Base-by-base conservation (phyloP, 73 alveolate genomes). In the Tetrahymena elliotti region DNA sequence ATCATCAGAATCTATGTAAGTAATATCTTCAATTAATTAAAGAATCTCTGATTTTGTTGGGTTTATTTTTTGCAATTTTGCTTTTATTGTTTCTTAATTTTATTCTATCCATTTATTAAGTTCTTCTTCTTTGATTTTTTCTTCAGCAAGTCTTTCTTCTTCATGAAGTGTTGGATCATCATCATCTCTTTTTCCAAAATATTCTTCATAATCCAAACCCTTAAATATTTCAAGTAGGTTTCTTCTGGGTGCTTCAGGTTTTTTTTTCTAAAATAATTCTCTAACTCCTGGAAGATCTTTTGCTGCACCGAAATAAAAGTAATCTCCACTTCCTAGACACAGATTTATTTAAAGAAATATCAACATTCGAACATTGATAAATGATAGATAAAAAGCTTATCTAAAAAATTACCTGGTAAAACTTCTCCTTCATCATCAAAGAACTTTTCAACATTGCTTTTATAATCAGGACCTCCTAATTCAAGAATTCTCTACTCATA, bases 401-500 rank as follows among this genome's bases (percentile, higher is more conserved):
- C 6, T 27, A 68, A 68, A 18, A n/a, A 27, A 68, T 18, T 68
- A 68, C 88, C 99, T 39, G 99, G 99, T n/a, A 99, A 95, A 84
- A 97, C 99, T 37, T 95, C 95, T 3, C 99, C 99, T 68, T 98
- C 99, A 35, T 96, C 96, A 92, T 98, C 99, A 39, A 97, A 94
- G 20, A 96, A 94, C 93, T 97, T 96, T 83, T 96, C 97, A 15
- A 98, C 96, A 38, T 93, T 94, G 95, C 96, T 94, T 97, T 97
- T 97, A 96, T 97, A 99, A 94, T 99, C 99, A 12, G 99, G 99
- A 11, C 99, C 99, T 3, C 99, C 99, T 93, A 99, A 96, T 93
- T 98, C 97, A 92, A 98, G 94, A 10, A 99, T 98, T 94, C 99
- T 95, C 88, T 97, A 99, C 94, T 99, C 99, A 99, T 99, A 99